Evolutionary conservation across 129 eudicot genomes (phyloP).

Genomic region (Cynara cardunculus): DNA sequence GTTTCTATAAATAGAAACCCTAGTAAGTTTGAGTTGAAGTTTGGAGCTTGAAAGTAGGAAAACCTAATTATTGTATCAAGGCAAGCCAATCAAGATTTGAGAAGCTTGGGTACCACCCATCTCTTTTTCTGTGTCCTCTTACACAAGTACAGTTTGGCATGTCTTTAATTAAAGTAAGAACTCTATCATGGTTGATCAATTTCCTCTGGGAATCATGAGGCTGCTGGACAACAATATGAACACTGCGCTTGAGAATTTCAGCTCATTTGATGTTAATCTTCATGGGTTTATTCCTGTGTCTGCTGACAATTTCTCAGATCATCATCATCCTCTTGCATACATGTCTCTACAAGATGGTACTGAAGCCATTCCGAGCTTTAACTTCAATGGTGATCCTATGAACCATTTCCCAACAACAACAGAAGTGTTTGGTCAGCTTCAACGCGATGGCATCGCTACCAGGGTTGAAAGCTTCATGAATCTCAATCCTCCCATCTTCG

Average conservation of each 20-base stretch:
- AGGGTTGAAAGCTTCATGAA: slow-evolving; percentile 25
- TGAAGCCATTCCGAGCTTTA: slow-evolving; percentile 14
- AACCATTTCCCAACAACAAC: slow-evolving; percentile 29
- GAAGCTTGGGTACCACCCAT: slow-evolving; percentile 31
- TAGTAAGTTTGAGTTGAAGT: slow-evolving; percentile 32
- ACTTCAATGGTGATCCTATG: slow-evolving; percentile 24
- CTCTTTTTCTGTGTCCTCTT: slow-evolving; percentile 26
- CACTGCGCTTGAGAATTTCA: slow-evolving; percentile 33
- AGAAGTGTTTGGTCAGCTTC: slow-evolving; percentile 19
- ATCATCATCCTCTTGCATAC: slow-evolving; percentile 31
- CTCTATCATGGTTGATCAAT: slow-evolving; percentile 24
- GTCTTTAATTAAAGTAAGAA: slow-evolving; percentile 15
- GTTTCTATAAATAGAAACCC: slow-evolving; percentile 35
- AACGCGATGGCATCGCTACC: slow-evolving; percentile 8
- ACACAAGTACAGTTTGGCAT: slow-evolving; percentile 28
- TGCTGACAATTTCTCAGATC: slow-evolving; percentile 28
- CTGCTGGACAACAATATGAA: slow-evolving; percentile 36
- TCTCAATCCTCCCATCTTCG: slow-evolving; percentile 27
- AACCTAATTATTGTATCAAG: slow-evolving; percentile 38
- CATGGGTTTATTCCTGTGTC: slow-evolving; percentile 40
- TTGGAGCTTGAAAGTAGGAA: slow-evolving; percentile 25
- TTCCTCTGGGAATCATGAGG: slow-evolving; percentile 23
- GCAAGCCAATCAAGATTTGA: slow-evolving; percentile 23
- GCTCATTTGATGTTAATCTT: slow-evolving; percentile 26
- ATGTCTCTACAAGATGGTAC: slow-evolving; percentile 11